Base-by-base conservation (phyloP, 2,329 filamentous ascomycete species). In the Ophidiomyces ophidiicola region DNA sequence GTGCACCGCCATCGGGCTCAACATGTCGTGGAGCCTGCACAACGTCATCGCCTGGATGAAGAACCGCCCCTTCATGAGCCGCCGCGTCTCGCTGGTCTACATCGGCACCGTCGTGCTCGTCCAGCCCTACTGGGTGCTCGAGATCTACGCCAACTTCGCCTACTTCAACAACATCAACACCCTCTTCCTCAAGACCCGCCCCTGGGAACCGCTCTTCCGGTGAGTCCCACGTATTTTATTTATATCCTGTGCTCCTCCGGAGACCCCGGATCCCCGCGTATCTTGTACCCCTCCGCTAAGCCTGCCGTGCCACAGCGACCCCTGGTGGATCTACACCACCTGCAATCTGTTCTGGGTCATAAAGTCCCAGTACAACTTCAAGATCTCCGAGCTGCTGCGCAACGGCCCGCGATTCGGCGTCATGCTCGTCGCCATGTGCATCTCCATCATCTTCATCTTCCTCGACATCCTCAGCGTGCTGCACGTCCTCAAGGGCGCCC, bases 41-140 rank as follows among this genome's bases (percentile, higher is more conserved):
- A 80, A 80, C 46, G 64, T 80, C 44, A 74, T 80, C 43, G 68
- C 76, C 0, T 80, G 76, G 76, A 69, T 80, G 56, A 80, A 80
- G 56, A 75, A 72, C 45, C 69, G 67, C 38, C 76, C 76, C 0
- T 78, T 78, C 48, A 59, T 78, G 5, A 62, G 63, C 2, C 62
- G 57, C 20, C 57, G 61, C 5, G 64, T 67, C 20, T 74, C 68
- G 32, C 50, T 61, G 6, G 54, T 77, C 40, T 80, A 78, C 50
- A 74, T 80, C 36, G 60, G 62, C 30, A 77, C 71, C 0, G 65
- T 80, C 29, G 57, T 73, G 7, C 57, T 76, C 1, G 73, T 65
- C 7, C 72, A 76, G 45, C 73, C 74, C 0, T 79, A 78, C 48
- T 80, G 76, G 74, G 52, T 78, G 3, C 52, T 78, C 1, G 76